A percentile compares a stretch with the other conserved stretches of the same genome.
Conservation (phyloP, 2,329 filamentous ascomycete species). For the Colletotrichum sp. region DNA sequence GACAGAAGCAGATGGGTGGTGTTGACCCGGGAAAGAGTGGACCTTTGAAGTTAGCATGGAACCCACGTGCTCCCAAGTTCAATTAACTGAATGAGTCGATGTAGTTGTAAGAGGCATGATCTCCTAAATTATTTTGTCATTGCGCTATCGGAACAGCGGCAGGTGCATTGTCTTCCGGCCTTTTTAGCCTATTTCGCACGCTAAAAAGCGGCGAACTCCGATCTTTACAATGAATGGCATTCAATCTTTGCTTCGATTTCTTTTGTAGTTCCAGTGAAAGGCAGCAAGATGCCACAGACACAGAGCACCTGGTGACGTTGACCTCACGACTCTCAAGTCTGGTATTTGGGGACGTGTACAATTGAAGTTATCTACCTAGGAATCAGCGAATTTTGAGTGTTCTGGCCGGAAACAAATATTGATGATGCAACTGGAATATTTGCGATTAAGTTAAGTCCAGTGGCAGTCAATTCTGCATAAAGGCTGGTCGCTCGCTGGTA, state of each 20-base stretch:
- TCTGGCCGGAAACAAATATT: accelerated
- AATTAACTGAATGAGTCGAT: background rate
- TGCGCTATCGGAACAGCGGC: background rate
- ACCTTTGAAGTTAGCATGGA: background rate
- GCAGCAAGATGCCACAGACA: background rate
- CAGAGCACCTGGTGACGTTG: background rate
- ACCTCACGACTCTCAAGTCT: background rate
- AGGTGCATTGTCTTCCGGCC: background rate
- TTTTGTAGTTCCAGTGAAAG: too few relatives aligned
- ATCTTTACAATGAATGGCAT: too few relatives aligned
- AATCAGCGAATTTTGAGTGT: accelerated
- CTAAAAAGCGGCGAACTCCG: background rate
- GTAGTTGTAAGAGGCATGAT: background rate
- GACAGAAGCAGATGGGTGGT: background rate
- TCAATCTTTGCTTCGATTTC: too few relatives aligned
- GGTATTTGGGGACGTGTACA: too few relatives aligned
- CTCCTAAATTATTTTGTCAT: background rate
- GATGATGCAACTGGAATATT: accelerated
- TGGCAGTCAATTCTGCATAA: background rate
- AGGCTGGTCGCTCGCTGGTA: background rate
- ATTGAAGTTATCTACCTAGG: background rate
- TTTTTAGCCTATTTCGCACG: background rate
- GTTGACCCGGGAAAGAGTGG: background rate
- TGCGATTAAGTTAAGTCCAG: background rate
- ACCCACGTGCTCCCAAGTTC: background rate